Base-by-base conservation (phyloP, 345 rosid species). In the Gossypium bickii region DNA sequence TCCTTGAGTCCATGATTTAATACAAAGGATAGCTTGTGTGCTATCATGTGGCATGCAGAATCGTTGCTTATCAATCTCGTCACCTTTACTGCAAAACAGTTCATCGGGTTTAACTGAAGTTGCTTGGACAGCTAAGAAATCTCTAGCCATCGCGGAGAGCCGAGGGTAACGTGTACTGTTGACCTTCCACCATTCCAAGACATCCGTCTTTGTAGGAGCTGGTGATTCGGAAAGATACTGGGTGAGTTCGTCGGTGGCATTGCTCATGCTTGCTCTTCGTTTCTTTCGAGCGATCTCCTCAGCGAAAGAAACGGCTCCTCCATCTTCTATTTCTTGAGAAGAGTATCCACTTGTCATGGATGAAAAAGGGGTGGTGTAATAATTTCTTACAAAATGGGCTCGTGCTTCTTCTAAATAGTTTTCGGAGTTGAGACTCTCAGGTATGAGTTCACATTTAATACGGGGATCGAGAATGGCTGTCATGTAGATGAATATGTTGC, bases 281-380 rank as follows among this genome's bases (percentile, higher is more conserved):
- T 90, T 94, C 87, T 90, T 94, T 71, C 97, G 81, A 43, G 97
- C 93, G 1, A 94, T 90, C 79, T 94, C 97, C 85, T 94, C 97
- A 0, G 94, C 97, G 65, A 94, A 94, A 15, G 97, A 94, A 67
- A 94, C 91, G 74, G 81, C 80, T 66, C 91, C 92, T 56, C 89
- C 89, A 67, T 90, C 98, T 74, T 92, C 97, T 16, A 85, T 79
- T 77, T 92, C 98, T 24, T 87, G 97, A 74, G 90, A 59, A 62
- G 87, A 86, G 75, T 84, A 92, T 27, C 89, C 87, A 67, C 86
- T 81, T 11, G 85, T 55, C 76, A 87, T 71, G 29, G 93, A 76
- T 45, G 92, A 78, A 87, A 89, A 92, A 80, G 83, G 97, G 78
- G 76, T 62, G 22, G 87, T 76, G 11, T 90, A 84, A 75, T 94